Base-by-base conservation (phyloP, 768 basidiomycete species). In the Termitomyces sp. region DNA sequence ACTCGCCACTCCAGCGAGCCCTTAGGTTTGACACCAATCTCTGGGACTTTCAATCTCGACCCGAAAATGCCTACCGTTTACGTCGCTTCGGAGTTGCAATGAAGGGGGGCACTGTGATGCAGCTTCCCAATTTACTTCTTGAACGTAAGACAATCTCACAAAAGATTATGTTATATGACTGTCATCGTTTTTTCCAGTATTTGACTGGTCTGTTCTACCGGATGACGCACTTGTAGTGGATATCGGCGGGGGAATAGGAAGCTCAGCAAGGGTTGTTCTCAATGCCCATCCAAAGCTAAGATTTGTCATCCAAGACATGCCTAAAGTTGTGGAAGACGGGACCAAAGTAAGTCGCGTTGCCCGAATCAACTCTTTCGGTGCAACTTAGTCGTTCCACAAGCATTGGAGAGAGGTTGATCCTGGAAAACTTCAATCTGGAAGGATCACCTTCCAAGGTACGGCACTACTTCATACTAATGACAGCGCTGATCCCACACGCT, bases 221-320 rank as follows among this genome's bases (percentile, higher is more conserved):
- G 63, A 68, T n/a, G 76, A 75, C 3, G 72, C 79, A 2, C 65
- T 81, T 3, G 71, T 87, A 9, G 78, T 87, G 5, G 86, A 88
- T 56, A 81, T 87, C 2, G 86, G 86, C 3, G 86, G 86, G 13
- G 86, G 86, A 2, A 81, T 87, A 32, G 86, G 86, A 22, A 69
- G 71, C 54, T 72, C 77, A 13, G 56, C 45, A 3, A 32, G 16
- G 22, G 32, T 40, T 10, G 47, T 59, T 7, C 35, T 59, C 0
- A 41, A 51, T 22, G 53, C 50, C n/a, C 9, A 40, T 46, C 53
- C 60, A 30, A 43, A 51, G 18, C 60, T 81, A 48, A 72, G 74
- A 40, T 74, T 86, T 56, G 65, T 86, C 20, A 71, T 87, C 18
- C 86, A 88, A 61, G 86, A 88, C 62, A 71, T 77, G 32, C 73